Evolutionary conservation across 1,284 basidiomycete species (phyloP), one percentile per base, ranked within the genome.

Genomic region (Xerocomus nothofagi): DNA sequence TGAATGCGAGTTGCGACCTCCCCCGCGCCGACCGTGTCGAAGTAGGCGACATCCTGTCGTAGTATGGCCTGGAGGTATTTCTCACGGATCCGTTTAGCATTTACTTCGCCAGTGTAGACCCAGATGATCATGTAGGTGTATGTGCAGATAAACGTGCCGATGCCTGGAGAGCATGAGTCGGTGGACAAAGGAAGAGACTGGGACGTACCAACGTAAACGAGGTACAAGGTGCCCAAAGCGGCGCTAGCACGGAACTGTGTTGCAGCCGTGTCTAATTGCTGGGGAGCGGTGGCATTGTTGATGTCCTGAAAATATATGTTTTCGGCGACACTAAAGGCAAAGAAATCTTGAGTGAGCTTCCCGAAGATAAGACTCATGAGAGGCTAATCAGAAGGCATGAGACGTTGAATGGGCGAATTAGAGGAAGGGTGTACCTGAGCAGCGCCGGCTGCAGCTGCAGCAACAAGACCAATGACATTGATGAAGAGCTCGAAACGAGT

Each of bases 1-100:
- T 96, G 91, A 57, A 98, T 98, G 49, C 94, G 86, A 1, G 94
- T 98, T 1, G 96, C 90, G 30, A 99, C 86, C 70, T 98, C 96
- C 53, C 96, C 96, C 6, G 95, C 88, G 20, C 96, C 95, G 49
- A 98, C 82, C 18, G 86, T 82, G 66, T 98, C 96, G 64, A 98
- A 98, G 73, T 84, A 98, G 10, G 88, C 86, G 50, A 91, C 84
- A 68, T 95, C 86, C 70, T 93, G 89, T 33, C 91, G 86, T 15
- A 95, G 76, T 14, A 93, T 71, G 2, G 91, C 82, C 48, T 78
- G 71, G 6, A 96, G 79, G 61, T 92, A 91, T 11, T 64, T 72
- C 68, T 91, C 88, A 18, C 88, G 84, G 29, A 91, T 79, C 17
- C 96, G 85, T 61, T 90, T 91, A 0, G 94, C 87, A 60, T 90